A percentile compares a stretch with the other conserved stretches of the same genome.
Conservation (phyloP, 2,329 filamentous ascomycete species). For the Neonectria punicea region DNA sequence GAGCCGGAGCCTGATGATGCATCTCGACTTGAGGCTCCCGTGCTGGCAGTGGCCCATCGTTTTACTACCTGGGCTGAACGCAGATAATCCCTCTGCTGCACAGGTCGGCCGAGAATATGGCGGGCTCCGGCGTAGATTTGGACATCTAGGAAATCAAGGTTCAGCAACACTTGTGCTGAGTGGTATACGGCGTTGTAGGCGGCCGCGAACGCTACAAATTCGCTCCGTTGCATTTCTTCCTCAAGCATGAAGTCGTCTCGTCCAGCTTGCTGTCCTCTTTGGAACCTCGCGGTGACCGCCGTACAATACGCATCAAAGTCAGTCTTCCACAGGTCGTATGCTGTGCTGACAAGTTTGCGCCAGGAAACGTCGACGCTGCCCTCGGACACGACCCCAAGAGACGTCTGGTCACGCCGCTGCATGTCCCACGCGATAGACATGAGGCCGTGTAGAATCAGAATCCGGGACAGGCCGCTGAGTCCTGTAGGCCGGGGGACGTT, state of each 20-base stretch:
- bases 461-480: conserved; percentile 62
- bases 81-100: conserved; percentile 60
- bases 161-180: conserved; percentile 64
- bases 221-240: conserved; percentile 24
- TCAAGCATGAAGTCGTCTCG: neutral
- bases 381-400: conserved; percentile 56
- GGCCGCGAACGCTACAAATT: conserved; percentile 54
- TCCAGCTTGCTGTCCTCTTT: neutral
- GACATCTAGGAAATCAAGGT: conserved; percentile 68
- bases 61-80: conserved; percentile 62
- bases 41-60: conserved; percentile 54
- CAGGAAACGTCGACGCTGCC: conserved; percentile 47
- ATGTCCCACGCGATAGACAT: conserved; percentile 73
- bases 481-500: conserved; percentile 48
- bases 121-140: conserved; percentile 70
- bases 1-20: neutral
- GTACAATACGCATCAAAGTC: conserved; percentile 66
- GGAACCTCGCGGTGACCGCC: conserved; percentile 16
- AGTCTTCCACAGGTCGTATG: conserved; percentile 67
- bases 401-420: conserved; percentile 69
- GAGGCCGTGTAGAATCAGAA: conserved; percentile 67
- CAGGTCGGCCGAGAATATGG: conserved; percentile 67
- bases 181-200: conserved; percentile 68
- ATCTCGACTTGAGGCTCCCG: neutral
- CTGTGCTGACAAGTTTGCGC: conserved; percentile 61